Evolutionary conservation across 2,329 filamentous ascomycete genomes (phyloP).

Genomic region (Pseudodiploospora longispora): DNA sequence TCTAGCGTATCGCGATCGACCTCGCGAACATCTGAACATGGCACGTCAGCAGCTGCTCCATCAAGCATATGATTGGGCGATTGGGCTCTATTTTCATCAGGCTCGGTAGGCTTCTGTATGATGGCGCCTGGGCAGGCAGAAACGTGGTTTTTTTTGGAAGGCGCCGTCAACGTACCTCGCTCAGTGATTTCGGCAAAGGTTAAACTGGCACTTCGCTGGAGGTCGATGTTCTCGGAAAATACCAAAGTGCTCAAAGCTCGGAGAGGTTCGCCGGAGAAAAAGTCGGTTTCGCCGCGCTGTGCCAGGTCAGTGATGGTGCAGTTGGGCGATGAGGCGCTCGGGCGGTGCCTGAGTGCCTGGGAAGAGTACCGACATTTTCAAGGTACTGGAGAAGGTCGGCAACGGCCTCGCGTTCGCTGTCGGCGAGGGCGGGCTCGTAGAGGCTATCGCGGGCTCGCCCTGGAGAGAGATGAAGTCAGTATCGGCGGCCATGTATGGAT

Average conservation of each 20-base stretch:
- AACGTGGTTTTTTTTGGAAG: background rate
- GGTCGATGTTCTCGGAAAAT: conserved; percentile 96
- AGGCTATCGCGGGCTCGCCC: conserved; percentile 72
- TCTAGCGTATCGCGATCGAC: conserved; percentile 93
- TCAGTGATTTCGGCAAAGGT: conserved; percentile 99
- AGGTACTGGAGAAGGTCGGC: conserved; percentile 92
- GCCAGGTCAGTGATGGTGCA: conserved; percentile 11
- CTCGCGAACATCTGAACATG: conserved; percentile 74
- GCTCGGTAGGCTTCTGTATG: conserved; percentile 8
- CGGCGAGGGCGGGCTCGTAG: conserved; percentile 82
- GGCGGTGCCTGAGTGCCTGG: background rate
- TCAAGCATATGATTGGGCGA: background rate
- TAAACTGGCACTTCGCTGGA: conserved; percentile 93
- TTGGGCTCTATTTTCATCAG: no score
- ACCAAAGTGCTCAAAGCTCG: conserved; percentile 91
- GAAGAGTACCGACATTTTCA: conserved; percentile 66
- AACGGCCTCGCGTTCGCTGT: conserved; percentile 94
- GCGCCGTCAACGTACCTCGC: conserved; percentile 57
- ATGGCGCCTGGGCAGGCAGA: background rate
- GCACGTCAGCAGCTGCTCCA: no score
- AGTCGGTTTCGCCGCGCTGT: conserved; percentile 92
- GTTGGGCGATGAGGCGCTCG: conserved; percentile 1
- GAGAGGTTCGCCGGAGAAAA: conserved; percentile 93
- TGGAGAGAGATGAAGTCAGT: conserved; percentile 21
- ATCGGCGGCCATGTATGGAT: background rate